Evolutionary conservation across 257 asterid genomes (phyloP).

Genomic region (Voacanga thouarsii): DNA sequence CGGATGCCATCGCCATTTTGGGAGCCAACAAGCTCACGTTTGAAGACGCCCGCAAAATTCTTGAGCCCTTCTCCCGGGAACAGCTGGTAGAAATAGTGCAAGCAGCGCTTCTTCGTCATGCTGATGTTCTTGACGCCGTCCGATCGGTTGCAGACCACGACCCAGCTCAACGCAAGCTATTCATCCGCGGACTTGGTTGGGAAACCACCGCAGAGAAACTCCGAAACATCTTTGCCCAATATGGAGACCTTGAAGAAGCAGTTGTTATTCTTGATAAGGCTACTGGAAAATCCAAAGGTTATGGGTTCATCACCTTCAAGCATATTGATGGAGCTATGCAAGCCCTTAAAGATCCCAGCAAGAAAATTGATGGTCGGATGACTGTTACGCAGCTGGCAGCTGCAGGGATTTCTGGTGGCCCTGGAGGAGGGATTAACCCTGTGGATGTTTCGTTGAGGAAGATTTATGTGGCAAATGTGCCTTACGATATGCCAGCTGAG

Average conservation of each 20-base stretch:
- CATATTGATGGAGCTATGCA: slow-evolving; percentile 71
- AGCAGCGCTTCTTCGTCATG: slow-evolving; percentile 54
- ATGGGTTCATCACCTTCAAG: slow-evolving; percentile 70
- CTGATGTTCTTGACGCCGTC: slow-evolving; percentile 66
- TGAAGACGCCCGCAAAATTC: slow-evolving; percentile 63
- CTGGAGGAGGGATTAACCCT: slow-evolving; percentile 43
- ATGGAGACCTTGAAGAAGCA: slow-evolving; percentile 79
- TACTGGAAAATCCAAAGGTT: slow-evolving; percentile 77
- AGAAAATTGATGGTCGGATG: slow-evolving; percentile 77
- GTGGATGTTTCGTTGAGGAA: slow-evolving; percentile 70
- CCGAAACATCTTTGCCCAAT: slow-evolving; percentile 49
- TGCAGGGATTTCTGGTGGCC: slow-evolving; percentile 60
- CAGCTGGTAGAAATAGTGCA: slow-evolving; percentile 65
- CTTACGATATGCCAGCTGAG: slow-evolving; percentile 69
- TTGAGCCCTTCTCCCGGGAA: slow-evolving; percentile 62
- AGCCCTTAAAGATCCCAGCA: slow-evolving; percentile 82
- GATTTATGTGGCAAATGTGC: slow-evolving; percentile 78
- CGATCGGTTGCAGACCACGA: slow-evolving; percentile 62
- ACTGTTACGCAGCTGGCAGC: slow-evolving; percentile 83
- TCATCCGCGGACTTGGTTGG: slow-evolving; percentile 89
- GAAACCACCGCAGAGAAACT: slow-evolving; percentile 82
- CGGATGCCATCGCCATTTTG: slow-evolving; percentile 18
- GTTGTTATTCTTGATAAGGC: slow-evolving; percentile 69
- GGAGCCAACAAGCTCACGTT: slow-evolving; percentile 37
- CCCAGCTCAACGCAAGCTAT: slow-evolving; percentile 67